Conservation (phyloP, 257 asterid genomes). For the Fraxinus pennsylvanica region DNA sequence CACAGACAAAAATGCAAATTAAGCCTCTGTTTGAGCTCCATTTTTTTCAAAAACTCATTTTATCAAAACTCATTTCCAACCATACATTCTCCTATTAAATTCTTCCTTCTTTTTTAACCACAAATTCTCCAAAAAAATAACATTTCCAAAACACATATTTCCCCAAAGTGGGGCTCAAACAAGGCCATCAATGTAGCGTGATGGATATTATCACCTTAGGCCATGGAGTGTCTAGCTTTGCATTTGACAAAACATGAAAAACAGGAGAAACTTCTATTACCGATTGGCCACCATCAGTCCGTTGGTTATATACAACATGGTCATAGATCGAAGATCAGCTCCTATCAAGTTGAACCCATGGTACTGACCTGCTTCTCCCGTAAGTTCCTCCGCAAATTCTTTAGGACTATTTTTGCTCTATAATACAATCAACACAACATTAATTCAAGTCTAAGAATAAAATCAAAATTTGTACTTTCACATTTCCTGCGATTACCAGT, state of each 20-base stretch:
- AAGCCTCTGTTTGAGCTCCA: too few relatives aligned
- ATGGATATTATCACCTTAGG: constrained; percentile 53
- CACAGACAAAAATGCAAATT: too few relatives aligned
- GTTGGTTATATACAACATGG: constrained; percentile 78
- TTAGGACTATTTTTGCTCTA: constrained; percentile 60
- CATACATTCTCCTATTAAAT: too few relatives aligned
- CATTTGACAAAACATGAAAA: constrained; percentile 65
- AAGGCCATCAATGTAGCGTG: neutral
- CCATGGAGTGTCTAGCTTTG: constrained; percentile 79
- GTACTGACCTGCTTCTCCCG: constrained; percentile 47
- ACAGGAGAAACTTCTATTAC: constrained; percentile 54
- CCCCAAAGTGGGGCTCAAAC: too few relatives aligned
- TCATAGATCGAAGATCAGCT: constrained; percentile 67
- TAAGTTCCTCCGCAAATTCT: constrained; percentile 65
- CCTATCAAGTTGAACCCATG: constrained; percentile 76
- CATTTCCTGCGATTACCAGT: neutral
- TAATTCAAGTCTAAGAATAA: neutral
- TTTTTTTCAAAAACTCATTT: too few relatives aligned
- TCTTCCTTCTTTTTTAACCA: too few relatives aligned
- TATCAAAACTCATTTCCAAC: too few relatives aligned
- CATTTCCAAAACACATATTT: too few relatives aligned
- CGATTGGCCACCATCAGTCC: constrained; percentile 41
- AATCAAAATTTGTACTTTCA: neutral
- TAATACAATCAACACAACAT: neutral
- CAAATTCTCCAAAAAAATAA: too few relatives aligned